phyloP scores from a whole-genome alignment of 495 filamentous ascomycete genomes.

The Tetracladium marchalianum region DNA sequence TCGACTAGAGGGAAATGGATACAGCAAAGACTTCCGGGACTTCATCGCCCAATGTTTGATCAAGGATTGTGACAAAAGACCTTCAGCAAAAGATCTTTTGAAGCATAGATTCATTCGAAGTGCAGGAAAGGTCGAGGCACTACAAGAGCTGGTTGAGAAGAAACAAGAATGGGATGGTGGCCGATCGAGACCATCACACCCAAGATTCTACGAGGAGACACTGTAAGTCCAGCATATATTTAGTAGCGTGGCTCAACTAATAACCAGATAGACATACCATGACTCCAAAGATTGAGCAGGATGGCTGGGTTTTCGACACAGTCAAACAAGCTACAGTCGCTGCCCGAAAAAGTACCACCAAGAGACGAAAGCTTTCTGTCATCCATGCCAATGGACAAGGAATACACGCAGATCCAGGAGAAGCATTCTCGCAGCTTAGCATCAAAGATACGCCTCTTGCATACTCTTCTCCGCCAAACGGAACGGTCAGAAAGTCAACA shows the following conservation, averaged over 20 bases:
- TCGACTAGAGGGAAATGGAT: slow-evolving; percentile 70
- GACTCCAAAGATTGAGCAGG: slow-evolving; percentile 55
- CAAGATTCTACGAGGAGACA: slow-evolving; percentile 87
- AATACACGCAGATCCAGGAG: slow-evolving; percentile 27
- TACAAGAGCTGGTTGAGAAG: slow-evolving; percentile 81
- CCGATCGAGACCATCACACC: slow-evolving; percentile 45
- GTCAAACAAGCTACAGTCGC: slow-evolving; percentile 53
- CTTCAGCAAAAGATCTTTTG: slow-evolving; percentile 80
- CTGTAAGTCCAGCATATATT: slow-evolving; percentile 36
- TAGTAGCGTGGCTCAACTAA: slow-evolving; percentile 18
- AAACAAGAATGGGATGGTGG: slow-evolving; percentile 70
- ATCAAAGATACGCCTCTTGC: slow-evolving; percentile 46
- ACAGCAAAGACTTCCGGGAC: slow-evolving; percentile 86
- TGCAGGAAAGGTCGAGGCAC: slow-evolving; percentile 72
- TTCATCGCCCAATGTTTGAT: slow-evolving; percentile 84
- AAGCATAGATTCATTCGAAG: slow-evolving; percentile 80
- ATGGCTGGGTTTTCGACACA: slow-evolving; percentile 98
- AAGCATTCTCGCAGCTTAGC: slow-evolving; percentile 49
- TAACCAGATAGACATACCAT: slow-evolving; percentile 40
- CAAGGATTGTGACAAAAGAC: slow-evolving; percentile 76
- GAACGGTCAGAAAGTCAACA: slow-evolving; percentile 39
- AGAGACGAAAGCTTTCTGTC: slow-evolving; percentile 30
- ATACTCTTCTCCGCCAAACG: slow-evolving; percentile 33
- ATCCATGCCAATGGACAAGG: slow-evolving; percentile 29
- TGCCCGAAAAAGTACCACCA: slow-evolving; percentile 21